A percentile compares a stretch with the other conserved stretches of the same genome.
phyloP scores from a whole-genome alignment of 1,284 basidiomycete genomes.

The Anthracocystis walkeri region DNA sequence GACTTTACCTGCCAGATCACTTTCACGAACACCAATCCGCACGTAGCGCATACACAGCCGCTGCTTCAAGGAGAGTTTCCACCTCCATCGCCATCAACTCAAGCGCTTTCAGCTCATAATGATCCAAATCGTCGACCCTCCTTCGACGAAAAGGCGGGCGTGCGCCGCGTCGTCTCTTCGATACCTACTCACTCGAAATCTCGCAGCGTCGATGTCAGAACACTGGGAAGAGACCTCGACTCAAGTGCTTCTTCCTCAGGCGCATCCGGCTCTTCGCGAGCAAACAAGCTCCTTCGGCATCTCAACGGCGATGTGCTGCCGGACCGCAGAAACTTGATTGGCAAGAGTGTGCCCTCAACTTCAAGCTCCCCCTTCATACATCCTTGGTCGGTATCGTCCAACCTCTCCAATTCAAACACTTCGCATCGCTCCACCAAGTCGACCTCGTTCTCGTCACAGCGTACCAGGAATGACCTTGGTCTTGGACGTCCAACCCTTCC shows the following conservation, averaged over 20 bases:
- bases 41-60: constrained; percentile 72
- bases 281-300: constrained; percentile 19
- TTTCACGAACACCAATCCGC: constrained; percentile 80
- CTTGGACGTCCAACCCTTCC: constrained; percentile 20
- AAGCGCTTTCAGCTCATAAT: neutral
- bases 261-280: constrained; percentile 6
- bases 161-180: constrained; percentile 34
- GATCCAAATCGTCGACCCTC: constrained; percentile 4
- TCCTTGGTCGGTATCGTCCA: constrained; percentile 31
- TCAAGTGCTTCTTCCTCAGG: neutral
- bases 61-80: constrained; percentile 40
- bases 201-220: constrained; percentile 49
- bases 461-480: constrained; percentile 16
- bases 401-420: constrained; percentile 8
- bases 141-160: constrained; percentile 13
- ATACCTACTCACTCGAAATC: constrained; percentile 44
- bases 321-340: constrained; percentile 32
- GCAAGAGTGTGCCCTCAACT: constrained; percentile 15
- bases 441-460: constrained; percentile 7
- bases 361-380: constrained; percentile 17
- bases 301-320: constrained; percentile 33
- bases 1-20: constrained; percentile 84
- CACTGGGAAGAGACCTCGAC: constrained; percentile 29
- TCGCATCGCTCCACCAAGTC: constrained; percentile 36
- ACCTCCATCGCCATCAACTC: constrained; percentile 5